A percentile compares a stretch with the other conserved stretches of the same genome.
Evolutionary conservation across 257 asterid species (phyloP).

Genomic region (Solanum infundibuliforme): DNA sequence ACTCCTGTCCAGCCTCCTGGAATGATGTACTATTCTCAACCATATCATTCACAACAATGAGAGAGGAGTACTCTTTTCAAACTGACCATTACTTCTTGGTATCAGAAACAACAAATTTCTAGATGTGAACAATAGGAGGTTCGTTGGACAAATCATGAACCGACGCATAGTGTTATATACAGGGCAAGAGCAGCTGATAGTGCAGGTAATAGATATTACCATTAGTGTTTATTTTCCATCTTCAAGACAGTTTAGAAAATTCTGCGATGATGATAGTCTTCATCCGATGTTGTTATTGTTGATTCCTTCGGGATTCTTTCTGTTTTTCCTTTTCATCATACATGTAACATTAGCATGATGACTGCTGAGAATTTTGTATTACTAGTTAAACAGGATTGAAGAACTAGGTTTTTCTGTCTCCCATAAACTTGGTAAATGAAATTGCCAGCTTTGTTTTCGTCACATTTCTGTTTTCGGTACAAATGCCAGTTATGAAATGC

Average conservation of each 20-base stretch:
- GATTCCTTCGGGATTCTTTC: neutral
- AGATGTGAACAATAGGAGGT: neutral
- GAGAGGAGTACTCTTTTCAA: neutral
- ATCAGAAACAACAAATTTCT: neutral
- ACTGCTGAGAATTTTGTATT: constrained; percentile 15
- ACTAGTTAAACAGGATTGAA: constrained; percentile 8
- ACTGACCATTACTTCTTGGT: neutral
- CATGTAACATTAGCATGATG: constrained; percentile 11
- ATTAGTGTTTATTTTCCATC: constrained; percentile 3
- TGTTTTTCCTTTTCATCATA: neutral
- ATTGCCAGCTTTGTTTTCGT: neutral
- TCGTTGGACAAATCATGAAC: neutral
- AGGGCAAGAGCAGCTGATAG: neutral
- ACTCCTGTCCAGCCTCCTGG: constrained; percentile 53
- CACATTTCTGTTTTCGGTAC: neutral
- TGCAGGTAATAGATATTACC: neutral
- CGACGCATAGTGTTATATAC: neutral
- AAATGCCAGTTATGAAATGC: neutral
- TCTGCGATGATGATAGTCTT: neutral
- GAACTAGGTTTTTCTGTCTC: neutral
- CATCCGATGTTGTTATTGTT: neutral
- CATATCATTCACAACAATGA: constrained; percentile 54
- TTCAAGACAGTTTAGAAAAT: neutral
- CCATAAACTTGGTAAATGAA: neutral
- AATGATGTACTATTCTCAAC: constrained; percentile 51